Conservation (phyloP, 176 grass and related monocot genomes). For the Avena sativa region DNA sequence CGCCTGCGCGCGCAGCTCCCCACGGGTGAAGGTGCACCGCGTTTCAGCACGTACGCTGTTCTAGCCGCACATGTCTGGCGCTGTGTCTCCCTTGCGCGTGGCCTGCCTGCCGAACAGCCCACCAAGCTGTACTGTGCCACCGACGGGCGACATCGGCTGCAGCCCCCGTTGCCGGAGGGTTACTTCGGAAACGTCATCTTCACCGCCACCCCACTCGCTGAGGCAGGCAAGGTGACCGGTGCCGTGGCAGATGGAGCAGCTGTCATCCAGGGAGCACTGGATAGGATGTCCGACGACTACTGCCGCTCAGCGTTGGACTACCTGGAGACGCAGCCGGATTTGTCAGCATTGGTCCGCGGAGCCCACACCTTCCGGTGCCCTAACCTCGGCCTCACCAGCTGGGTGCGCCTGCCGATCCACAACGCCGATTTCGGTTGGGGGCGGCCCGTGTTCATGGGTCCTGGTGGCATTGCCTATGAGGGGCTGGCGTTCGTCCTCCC, state of each 20-base stretch:
- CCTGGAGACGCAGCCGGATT: constrained; percentile 75
- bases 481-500: constrained; percentile 83
- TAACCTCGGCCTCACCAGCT: constrained; percentile 88
- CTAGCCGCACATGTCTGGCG: constrained; percentile 87
- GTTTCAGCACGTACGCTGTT: constrained; percentile 64
- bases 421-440: constrained; percentile 90
- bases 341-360: constrained; percentile 71
- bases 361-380: constrained; percentile 86
- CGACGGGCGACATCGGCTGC: constrained; percentile 75
- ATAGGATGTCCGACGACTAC: constrained; percentile 71
- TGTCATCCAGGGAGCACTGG: constrained; percentile 68
- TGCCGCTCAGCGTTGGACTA: constrained; percentile 83
- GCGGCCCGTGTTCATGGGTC: constrained; percentile 87
- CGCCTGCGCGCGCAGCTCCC: constrained; percentile 49
- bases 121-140: constrained; percentile 83
- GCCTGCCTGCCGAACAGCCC: constrained; percentile 64
- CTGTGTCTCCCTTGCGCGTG: constrained; percentile 72
- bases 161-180: constrained; percentile 67
- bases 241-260: constrained; percentile 46
- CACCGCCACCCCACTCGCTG: constrained; percentile 74
- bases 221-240: constrained; percentile 60
- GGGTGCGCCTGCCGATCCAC: constrained; percentile 86
- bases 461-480: constrained; percentile 80
- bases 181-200: constrained; percentile 98
- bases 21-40: constrained; percentile 25